phyloP scores from a whole-genome alignment of 352 stramenopile genomes.

The Globisporangium carolinianum region DNA sequence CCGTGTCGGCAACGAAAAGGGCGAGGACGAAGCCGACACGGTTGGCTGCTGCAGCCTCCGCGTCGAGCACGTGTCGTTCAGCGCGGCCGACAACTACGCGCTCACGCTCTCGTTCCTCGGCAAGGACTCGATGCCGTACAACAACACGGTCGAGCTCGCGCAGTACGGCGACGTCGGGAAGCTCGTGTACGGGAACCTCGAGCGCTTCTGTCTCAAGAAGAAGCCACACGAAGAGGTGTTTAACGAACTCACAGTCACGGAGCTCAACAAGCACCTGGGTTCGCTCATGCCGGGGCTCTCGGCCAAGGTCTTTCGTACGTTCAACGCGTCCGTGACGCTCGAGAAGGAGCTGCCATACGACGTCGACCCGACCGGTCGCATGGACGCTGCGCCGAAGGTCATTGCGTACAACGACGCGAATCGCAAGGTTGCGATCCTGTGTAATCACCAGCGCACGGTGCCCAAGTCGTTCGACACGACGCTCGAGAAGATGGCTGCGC shows the following conservation, averaged over 20 bases:
- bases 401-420: slow-evolving; percentile 99
- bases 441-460: slow-evolving; percentile 99
- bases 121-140: slow-evolving; percentile 99
- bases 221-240: slow-evolving; percentile 98
- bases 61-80: slow-evolving; percentile 98
- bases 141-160: slow-evolving; percentile 97
- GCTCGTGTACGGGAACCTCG: slow-evolving; percentile 94
- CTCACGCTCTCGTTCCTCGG: slow-evolving; percentile 99
- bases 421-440: slow-evolving; percentile 99
- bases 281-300: slow-evolving; percentile 98
- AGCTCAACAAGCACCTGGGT: slow-evolving; percentile 98
- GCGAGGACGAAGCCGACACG: slow-evolving; percentile 98
- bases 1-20: slow-evolving; percentile 99
- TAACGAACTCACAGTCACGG: slow-evolving; percentile 91
- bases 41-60: slow-evolving; percentile 99
- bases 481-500: slow-evolving; percentile 92
- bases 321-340: slow-evolving; percentile 99
- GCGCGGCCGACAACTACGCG: slow-evolving; percentile 79
- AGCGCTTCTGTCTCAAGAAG: slow-evolving; percentile 94
- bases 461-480: slow-evolving; percentile 95
- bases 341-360: slow-evolving; percentile 92
- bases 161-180: slow-evolving; percentile 87
- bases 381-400: slow-evolving; percentile 85
- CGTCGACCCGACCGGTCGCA: slow-evolving; percentile 52
- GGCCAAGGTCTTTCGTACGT: slow-evolving; percentile 99